Evolutionary conservation across 345 rosid genomes (phyloP), one percentile per base, ranked within the genome.

Genomic region (Turnera subulata): DNA sequence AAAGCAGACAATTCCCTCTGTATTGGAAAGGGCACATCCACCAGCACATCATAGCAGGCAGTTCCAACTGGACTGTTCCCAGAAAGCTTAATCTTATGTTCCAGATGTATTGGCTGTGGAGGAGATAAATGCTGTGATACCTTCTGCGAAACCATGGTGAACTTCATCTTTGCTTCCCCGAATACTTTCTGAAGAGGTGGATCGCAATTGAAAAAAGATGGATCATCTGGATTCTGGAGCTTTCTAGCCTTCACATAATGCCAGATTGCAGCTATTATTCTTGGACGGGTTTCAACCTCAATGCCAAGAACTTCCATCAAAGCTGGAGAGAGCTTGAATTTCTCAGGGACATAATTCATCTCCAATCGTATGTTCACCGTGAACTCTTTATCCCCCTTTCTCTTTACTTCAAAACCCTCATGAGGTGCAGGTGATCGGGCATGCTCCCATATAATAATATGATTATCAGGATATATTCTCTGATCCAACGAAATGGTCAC

Each of bases 171-270:
- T 14, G 84, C 82, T 75, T 93, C 99, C 61, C 97, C 96, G 70
- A 93, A 93, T 21, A 93, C 99, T 71, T 80, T 93, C 47, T 76
- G 84, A 55, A 93, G 96, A 25, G 95, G 91, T 60, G 80, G 69
- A 64, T 93, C 99, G 58, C 99, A 93, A 58, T 63, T 78, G 61
- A 93, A 89, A 70, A 56, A 78, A 6, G 99, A 85, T 6, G 99
- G 94, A 49, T 93, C 99, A 59, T 84, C 84, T 15, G 89, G 86
- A 72, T 78, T 82, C 82, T 89, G 99, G 75, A 93, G 55, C 72
- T 89, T 93, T 74, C 96, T 85, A 45, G 97, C 99, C 78, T 93
- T 93, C 20, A 89, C 99, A 64, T 93, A 93, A 70, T 93, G 99
- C 99, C 99, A 93, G 63, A 93, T 80, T 25, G 94, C 94, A 68